phyloP scores from a whole-genome alignment of 2,329 filamentous ascomycete species.

The Furcasterigmium sp. region DNA sequence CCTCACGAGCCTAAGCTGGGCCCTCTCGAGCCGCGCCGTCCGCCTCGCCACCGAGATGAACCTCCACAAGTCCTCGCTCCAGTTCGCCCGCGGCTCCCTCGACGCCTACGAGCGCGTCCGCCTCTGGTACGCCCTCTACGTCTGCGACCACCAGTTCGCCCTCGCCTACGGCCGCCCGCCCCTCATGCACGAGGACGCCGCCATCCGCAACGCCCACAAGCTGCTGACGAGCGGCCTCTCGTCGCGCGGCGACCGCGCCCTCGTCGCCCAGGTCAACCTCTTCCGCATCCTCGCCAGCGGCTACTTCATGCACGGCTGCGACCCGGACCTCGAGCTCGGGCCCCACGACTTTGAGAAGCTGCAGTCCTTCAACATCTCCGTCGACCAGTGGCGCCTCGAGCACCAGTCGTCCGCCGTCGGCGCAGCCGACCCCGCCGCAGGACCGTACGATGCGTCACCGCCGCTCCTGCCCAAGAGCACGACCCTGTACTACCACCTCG shows the following conservation, averaged over 20 bases:
- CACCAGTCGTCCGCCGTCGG: slow-evolving; percentile 3
- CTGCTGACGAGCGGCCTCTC: slow-evolving; percentile 16
- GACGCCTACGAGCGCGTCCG: slow-evolving; percentile 46
- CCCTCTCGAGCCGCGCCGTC: slow-evolving; percentile 52
- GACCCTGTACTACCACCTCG: slow-evolving; percentile 10
- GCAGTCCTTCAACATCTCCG: slow-evolving; percentile 6
- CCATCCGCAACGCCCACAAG: slow-evolving; percentile 16
- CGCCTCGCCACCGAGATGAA: slow-evolving; percentile 51
- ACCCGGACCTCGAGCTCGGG: slow-evolving; percentile 5
- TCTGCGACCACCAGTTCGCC: slow-evolving; percentile 25
- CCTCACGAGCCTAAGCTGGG: slow-evolving; percentile 57
- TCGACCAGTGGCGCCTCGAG: slow-evolving; percentile 6
- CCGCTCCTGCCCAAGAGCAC: slow-evolving; percentile 8
- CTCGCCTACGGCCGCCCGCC: slow-evolving; percentile 24
- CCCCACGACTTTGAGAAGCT: slow-evolving; percentile 8
- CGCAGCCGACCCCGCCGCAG: no score
- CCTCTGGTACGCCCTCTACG: slow-evolving; percentile 47
- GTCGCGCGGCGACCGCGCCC: slow-evolving; percentile 10
- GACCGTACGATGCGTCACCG: no score
- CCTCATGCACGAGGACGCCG: slow-evolving; percentile 17
- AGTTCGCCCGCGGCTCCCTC: slow-evolving; percentile 34
- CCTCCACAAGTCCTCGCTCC: slow-evolving; percentile 46
- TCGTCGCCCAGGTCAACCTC: slow-evolving; percentile 14
- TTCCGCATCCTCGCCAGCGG: slow-evolving; percentile 7
- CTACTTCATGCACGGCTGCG: slow-evolving; percentile 5